These are phyloP conservation scores for Tetracladium maxilliforme DNA, from an alignment of 2,329 filamentous ascomycete genomes.

Conservation along the genomic window DNA sequence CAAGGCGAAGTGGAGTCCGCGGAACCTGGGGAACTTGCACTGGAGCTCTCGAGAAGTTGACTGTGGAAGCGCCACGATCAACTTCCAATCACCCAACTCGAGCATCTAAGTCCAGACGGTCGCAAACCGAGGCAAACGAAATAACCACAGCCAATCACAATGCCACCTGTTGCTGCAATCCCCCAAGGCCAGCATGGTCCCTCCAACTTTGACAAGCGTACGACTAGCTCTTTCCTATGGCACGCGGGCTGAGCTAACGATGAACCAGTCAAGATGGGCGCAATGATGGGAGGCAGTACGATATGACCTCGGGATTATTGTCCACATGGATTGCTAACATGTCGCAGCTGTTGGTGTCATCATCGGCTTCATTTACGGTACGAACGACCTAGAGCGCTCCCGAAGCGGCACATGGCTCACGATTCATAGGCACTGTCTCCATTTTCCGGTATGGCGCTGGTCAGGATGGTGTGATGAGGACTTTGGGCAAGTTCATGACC, in stretches of 20 bases:
- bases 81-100: no score
- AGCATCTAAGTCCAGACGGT: no score
- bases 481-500: constrained; percentile 91
- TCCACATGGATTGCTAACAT: constrained; percentile 15
- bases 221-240: constrained; percentile 9
- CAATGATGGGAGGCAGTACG: constrained; percentile 96
- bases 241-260: constrained; percentile 14
- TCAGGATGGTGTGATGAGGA: constrained; percentile 84
- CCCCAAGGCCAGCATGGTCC: constrained; percentile 37
- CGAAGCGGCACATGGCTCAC: constrained; percentile 1
- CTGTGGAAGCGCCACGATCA: no score
- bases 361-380: constrained; percentile 97
- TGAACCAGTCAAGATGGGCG: constrained; percentile 82
- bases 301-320: constrained; percentile 2
- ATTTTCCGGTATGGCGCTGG: constrained; percentile 93
- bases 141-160: no score
- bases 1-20: no score
- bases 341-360: constrained; percentile 75
- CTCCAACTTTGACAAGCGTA: constrained; percentile 60
- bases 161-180: no score
- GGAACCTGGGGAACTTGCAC: no score
- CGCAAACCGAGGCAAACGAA: no score
- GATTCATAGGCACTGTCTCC: constrained; percentile 61
- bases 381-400: constrained; percentile 8
- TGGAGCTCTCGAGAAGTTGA: no score